Base-by-base conservation (phyloP, 352 stramenopile species). In the Phytophthora megakarya region DNA sequence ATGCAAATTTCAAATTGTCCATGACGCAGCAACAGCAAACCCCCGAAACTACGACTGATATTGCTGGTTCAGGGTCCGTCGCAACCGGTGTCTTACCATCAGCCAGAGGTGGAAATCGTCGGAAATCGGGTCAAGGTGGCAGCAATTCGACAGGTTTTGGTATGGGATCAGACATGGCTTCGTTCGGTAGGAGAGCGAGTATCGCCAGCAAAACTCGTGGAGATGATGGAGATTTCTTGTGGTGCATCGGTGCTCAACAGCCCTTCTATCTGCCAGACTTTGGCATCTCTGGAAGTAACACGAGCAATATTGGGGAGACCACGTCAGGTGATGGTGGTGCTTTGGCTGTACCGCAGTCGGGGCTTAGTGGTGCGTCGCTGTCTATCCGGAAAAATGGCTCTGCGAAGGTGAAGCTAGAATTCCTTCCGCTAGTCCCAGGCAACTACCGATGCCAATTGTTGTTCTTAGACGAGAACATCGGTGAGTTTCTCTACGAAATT, bases 401-500 rank as follows among this genome's bases (percentile, higher is more conserved):
- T 2, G 65, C 75, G 1, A 90, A 75, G 0, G 54, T 98, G 6
- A 92, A 86, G 22, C 52, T 98, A 7, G 81, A 98, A 51, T 93
- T 98, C 21, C 57, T 98, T 3, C 85, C 94, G 0, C 82, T 98
- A 7, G 35, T 86, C 5, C 88, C 92, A 10, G 95, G 95, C 0
- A 81, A 78, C 26, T 98, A 97, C 78, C 85, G 81, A 21, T 97
- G 88, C 48, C 87, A 97, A 50, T 43, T 98, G 6, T 69, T 98
- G 0, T 94, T 98, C 18, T 37, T 98, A 18, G 91, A 98, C 46
- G 86, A 97, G 33, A 89, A 90, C 16, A 78, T 97, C 3, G 95
- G 95, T n/a, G 93, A 98, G 57, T 98, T 98, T 52, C 78, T 96
- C 47, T 97, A 97, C 55, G 91, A 98, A 57, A 70, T 98, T 3